Percentiles rank a stretch among this genome's conserved stretches.
These are phyloP conservation scores for Fusarium sp. DNA, from an alignment of 2,329 filamentous ascomycete genomes.

Conservation along the genomic window DNA sequence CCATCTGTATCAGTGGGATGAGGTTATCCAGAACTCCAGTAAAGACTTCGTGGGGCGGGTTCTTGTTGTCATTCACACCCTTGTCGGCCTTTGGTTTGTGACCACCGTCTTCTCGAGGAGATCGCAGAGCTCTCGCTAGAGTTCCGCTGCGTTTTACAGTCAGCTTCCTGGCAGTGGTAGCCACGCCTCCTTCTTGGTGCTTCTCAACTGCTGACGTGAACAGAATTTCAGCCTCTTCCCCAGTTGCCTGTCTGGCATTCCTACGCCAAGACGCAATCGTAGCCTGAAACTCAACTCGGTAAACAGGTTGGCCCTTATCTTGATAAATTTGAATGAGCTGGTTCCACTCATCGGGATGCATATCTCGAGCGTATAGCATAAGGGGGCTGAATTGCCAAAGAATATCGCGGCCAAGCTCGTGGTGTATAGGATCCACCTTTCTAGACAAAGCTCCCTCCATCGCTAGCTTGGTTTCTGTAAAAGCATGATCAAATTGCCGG, in stretches of 20 bases:
- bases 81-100: slow-evolving; percentile 63
- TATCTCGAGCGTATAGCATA: slow-evolving; percentile 87
- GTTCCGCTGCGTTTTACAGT: slow-evolving; percentile 96
- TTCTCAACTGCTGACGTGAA: slow-evolving; percentile 88
- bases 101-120: slow-evolving; percentile 70
- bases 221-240: slow-evolving; percentile 84
- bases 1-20: slow-evolving; percentile 83
- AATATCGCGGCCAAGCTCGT: slow-evolving; percentile 74
- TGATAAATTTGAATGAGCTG: slow-evolving; percentile 83
- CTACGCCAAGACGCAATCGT: slow-evolving; percentile 82
- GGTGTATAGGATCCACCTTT: slow-evolving; percentile 76
- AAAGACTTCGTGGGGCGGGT: slow-evolving; percentile 84
- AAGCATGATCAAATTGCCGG: slow-evolving; percentile 79
- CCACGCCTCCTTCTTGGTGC: slow-evolving; percentile 79
- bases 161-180: slow-evolving; percentile 81
- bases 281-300: slow-evolving; percentile 83
- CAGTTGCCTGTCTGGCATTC: slow-evolving; percentile 76
- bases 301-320: slow-evolving; percentile 76
- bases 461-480: slow-evolving; percentile 73
- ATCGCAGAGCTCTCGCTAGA: slow-evolving; percentile 76
- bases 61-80: slow-evolving; percentile 68
- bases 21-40: slow-evolving; percentile 82
- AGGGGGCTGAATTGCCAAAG: slow-evolving; percentile 91
- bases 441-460: slow-evolving; percentile 68
- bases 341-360: slow-evolving; percentile 84